Percentiles rank a stretch among this genome's conserved stretches.
phyloP scores from a whole-genome alignment of 345 rosid species.

The Zanthoxylum bungeanum region DNA sequence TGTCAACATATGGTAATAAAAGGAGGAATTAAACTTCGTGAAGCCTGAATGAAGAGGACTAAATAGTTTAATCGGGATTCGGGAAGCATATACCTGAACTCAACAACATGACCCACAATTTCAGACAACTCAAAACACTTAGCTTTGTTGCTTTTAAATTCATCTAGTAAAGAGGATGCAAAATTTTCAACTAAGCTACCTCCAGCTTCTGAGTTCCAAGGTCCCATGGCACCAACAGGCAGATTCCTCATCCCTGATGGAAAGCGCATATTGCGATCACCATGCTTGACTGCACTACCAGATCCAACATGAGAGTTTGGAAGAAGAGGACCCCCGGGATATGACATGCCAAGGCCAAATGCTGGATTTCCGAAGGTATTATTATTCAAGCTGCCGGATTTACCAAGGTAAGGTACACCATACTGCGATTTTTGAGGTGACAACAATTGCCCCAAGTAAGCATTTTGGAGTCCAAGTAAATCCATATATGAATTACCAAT shows the following conservation, averaged over 20 bases:
- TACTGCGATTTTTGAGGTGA: conserved; percentile 50
- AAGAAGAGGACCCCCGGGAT: conserved; percentile 44
- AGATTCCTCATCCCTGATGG: conserved; percentile 48
- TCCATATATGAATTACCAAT: conserved; percentile 50
- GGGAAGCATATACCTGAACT: conserved; percentile 52
- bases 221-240: conserved; percentile 48
- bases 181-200: conserved; percentile 48
- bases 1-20: conserved; percentile 26
- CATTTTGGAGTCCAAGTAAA: conserved; percentile 50
- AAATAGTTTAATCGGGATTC: not conserved
- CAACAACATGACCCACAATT: conserved; percentile 69
- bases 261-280: conserved; percentile 47
- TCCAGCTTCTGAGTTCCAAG: conserved; percentile 54
- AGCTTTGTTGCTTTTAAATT: conserved; percentile 66
- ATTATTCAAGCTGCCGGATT: conserved; percentile 39
- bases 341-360: conserved; percentile 50
- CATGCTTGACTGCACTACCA: conserved; percentile 48
- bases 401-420: conserved; percentile 41
- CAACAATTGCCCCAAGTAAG: conserved; percentile 43
- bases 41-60: not conserved
- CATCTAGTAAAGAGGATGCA: conserved; percentile 59
- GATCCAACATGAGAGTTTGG: conserved; percentile 48
- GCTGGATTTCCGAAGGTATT: conserved; percentile 49
- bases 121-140: conserved; percentile 70
- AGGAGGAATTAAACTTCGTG: conserved; percentile 3